These are phyloP conservation scores for Colletotrichum chrysophilum DNA, from an alignment of 2,329 filamentous ascomycete species.

Conservation along the genomic window DNA sequence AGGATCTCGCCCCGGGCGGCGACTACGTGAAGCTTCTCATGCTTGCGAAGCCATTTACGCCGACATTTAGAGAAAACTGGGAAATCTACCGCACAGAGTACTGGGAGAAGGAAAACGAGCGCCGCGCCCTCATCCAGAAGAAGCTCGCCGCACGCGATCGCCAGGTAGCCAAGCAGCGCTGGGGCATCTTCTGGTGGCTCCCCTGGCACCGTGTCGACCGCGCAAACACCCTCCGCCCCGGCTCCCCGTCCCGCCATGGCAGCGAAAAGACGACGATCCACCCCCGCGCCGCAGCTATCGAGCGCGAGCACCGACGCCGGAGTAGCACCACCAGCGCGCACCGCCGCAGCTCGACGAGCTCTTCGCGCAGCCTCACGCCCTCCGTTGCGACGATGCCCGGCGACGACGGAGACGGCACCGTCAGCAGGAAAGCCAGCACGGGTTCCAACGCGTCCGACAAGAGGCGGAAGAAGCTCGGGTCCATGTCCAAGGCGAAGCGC, in stretches of 20 bases:
- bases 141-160: constrained; percentile 74
- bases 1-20: constrained; percentile 88
- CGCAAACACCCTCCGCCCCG: constrained; percentile 18
- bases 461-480: constrained; percentile 54
- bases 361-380: constrained; percentile 55
- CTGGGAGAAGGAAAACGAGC: constrained; percentile 96
- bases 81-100: constrained; percentile 93
- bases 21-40: constrained; percentile 91
- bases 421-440: constrained; percentile 51
- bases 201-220: constrained; percentile 61
- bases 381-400: constrained; percentile 39
- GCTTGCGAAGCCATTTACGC: constrained; percentile 92
- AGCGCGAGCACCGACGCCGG: constrained; percentile 53
- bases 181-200: constrained; percentile 86
- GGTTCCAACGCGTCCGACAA: constrained; percentile 53
- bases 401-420: constrained; percentile 38
- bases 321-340: constrained; percentile 48
- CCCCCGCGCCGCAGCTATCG: constrained; percentile 46
- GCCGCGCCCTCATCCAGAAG: constrained; percentile 73
- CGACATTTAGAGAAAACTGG: constrained; percentile 96
- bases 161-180: constrained; percentile 69
- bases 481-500: constrained; percentile 46
- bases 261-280: constrained; percentile 41
- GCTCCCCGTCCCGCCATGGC: constrained; percentile 34
- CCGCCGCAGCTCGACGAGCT: constrained; percentile 57